A percentile compares a stretch with the other conserved stretches of the same genome.
These are phyloP conservation scores for Leccinum longicurvipes DNA, from an alignment of 768 basidiomycete genomes.

Conservation along the genomic window DNA sequence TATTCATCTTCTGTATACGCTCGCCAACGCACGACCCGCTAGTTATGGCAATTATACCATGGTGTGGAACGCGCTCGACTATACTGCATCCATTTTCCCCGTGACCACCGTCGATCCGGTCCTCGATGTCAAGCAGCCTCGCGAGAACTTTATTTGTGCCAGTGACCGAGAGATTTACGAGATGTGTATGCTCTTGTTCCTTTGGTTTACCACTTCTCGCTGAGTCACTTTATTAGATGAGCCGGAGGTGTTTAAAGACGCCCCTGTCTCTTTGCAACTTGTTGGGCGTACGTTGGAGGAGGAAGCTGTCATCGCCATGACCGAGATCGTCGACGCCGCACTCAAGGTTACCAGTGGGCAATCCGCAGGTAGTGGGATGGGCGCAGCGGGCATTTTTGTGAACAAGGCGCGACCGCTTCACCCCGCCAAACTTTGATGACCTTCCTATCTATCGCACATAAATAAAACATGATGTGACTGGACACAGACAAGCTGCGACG, in stretches of 20 bases:
- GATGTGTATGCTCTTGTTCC: conserved; percentile 49
- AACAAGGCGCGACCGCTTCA: conserved; percentile 48
- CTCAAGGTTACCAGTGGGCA: conserved; percentile 34
- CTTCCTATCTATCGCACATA: neutral
- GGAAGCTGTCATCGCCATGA: conserved; percentile 66
- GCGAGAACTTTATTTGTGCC: conserved; percentile 44
- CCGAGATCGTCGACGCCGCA: conserved; percentile 59
- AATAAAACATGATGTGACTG: neutral
- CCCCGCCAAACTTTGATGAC: conserved; percentile 25
- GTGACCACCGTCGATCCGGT: conserved; percentile 56
- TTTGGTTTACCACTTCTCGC: neutral
- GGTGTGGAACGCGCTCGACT: conserved; percentile 69
- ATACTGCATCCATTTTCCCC: conserved; percentile 57
- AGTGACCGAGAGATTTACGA: conserved; percentile 50
- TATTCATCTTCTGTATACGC: no score
- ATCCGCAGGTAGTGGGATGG: conserved; percentile 83
- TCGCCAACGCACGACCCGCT: no score
- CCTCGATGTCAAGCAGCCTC: conserved; percentile 46
- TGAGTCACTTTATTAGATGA: conserved; percentile 45
- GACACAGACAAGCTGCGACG: conserved; percentile 73
- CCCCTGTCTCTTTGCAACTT: no score
- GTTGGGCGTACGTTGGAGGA: no score
- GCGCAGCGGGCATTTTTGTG: conserved; percentile 76
- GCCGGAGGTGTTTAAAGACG: conserved; percentile 48
- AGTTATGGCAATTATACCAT: conserved; percentile 54